A percentile compares a stretch with the other conserved stretches of the same genome.
Evolutionary conservation across 2,329 filamentous ascomycete genomes (phyloP).

Genomic region (Colletotrichum godetiae): DNA sequence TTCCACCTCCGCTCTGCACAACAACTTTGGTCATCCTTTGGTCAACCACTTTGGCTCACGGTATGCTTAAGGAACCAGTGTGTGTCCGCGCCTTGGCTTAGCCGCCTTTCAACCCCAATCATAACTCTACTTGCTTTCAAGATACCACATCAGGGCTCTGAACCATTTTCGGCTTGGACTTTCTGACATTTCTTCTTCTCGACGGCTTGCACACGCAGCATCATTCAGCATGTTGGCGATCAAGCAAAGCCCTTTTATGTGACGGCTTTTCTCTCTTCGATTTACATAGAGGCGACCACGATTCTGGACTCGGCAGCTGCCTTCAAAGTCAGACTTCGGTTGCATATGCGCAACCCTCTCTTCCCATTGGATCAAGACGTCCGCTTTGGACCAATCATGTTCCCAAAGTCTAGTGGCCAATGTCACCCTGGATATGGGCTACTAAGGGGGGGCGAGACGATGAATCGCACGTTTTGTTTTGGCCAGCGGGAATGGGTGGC

Average conservation of each 20-base stretch:
- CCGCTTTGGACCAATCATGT: conserved; percentile 23
- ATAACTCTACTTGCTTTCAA: conserved; percentile 36
- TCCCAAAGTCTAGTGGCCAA: not conserved
- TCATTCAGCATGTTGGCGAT: conserved; percentile 29
- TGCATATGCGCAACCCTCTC: conserved; percentile 23
- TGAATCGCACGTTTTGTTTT: conserved; percentile 33
- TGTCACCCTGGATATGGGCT: conserved; percentile 10
- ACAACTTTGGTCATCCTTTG: not conserved
- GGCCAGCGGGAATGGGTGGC: conserved; percentile 26
- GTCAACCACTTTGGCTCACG: not conserved
- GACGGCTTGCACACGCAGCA: conserved; percentile 17
- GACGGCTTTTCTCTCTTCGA: conserved; percentile 16
- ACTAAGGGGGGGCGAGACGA: conserved; percentile 22
- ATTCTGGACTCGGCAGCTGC: conserved; percentile 8
- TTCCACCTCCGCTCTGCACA: conserved; percentile 10
- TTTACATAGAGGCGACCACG: conserved; percentile 31
- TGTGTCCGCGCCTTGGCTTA: conserved; percentile 11
- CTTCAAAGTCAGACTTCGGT: conserved; percentile 13
- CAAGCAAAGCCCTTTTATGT: conserved; percentile 24
- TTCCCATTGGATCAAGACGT: conserved; percentile 26
- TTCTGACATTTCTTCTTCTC: conserved; percentile 28
- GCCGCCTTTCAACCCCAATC: conserved; percentile 25
- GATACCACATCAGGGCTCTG: conserved; percentile 32
- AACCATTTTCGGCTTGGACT: conserved; percentile 22
- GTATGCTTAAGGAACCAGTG: not conserved